Evolutionary conservation across 1,139 yeast species (phyloP).

Genomic region (Eremothecium coryli): DNA sequence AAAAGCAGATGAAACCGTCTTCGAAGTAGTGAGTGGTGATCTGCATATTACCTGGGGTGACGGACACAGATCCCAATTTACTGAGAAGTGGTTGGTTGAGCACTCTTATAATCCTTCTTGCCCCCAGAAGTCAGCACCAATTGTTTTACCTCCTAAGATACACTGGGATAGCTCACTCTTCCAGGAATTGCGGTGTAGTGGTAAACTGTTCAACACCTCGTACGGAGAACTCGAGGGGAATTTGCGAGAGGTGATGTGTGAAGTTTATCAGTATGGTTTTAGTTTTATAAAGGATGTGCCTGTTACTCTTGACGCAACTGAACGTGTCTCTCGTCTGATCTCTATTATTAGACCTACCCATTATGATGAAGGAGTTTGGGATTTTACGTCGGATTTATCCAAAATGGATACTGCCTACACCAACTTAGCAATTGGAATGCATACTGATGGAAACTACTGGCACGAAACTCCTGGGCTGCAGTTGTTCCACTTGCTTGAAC

Average conservation of each 20-base stretch:
- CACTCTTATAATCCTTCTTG: constrained; percentile 52
- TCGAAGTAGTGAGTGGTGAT: constrained; percentile 10
- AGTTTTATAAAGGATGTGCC: constrained; percentile 59
- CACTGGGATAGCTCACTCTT: constrained; percentile 47
- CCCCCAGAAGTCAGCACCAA: constrained; percentile 31
- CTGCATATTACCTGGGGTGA: constrained; percentile 41
- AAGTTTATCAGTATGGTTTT: constrained; percentile 58
- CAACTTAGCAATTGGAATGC: constrained; percentile 55
- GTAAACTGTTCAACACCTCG: constrained; percentile 47
- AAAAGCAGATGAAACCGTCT: constrained; percentile 4
- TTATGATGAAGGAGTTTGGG: constrained; percentile 70
- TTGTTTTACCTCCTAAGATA: constrained; percentile 26
- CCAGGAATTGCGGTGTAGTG: constrained; percentile 19
- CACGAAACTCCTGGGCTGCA: constrained; percentile 69
- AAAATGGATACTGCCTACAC: constrained; percentile 73
- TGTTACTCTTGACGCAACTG: constrained; percentile 51
- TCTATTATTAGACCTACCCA: constrained; percentile 64
- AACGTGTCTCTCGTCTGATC: constrained; percentile 49
- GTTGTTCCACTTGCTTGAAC: constrained; percentile 52
- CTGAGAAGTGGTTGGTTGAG: constrained; percentile 43
- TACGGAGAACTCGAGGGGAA: constrained; percentile 19
- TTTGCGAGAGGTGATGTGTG: constrained; percentile 36
- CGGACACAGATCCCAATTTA: constrained; percentile 42
- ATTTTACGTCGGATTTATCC: constrained; percentile 62
- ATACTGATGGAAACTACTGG: constrained; percentile 78